Evolutionary conservation across 768 basidiomycete genomes (phyloP), one percentile per base, ranked within the genome.

Genomic region (Lactarius indigo): DNA sequence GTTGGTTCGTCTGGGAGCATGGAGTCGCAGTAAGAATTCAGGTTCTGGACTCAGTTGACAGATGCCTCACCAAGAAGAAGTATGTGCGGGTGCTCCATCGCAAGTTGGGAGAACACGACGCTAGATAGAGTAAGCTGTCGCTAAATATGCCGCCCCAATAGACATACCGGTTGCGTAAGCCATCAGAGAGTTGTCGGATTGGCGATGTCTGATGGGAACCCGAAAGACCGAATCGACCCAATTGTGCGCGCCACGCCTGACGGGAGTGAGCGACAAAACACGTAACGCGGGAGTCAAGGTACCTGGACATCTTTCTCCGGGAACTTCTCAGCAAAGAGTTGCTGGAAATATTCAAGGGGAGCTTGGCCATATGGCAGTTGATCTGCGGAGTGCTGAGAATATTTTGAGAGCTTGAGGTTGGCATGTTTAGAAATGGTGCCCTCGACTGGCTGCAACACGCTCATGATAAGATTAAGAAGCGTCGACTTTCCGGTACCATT

Each of bases 61-160:
- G 65, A 63, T 55, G 20, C 78, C 84, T 65, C 71, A 89, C 88
- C 89, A 56, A 95, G 86, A 33, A 98, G 81, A 31, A 98, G 83
- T 75, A 98, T 89, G 78, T 97, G 95, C 55, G 97, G 97, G 76
- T 94, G 92, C 74, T 99, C 97, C 93, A 99, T 94, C 35, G 97
- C 86, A 18, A 98, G 84, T 78, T 96, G 93, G 52, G 96, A 90
- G 75, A 98, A 98, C 10, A 98, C 96, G 69, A 98, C 96, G 64
- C 93, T 90, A 67, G 33, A 10, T 18, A 63, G 64, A 39, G 26
- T 33, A 69, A 74, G 64, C 73, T 66, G 35, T 57, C 59, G 31
- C 31, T 59, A 5, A 23, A 41, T 52, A 41, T n/a, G 59, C 60
- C 23, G 28, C 20, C 62, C 59, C 12, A 67, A 35, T 59, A 77